Evolutionary conservation across 805 yeast genomes (phyloP), one percentile per base, ranked within the genome.

Genomic region (Candida chauliodis): DNA sequence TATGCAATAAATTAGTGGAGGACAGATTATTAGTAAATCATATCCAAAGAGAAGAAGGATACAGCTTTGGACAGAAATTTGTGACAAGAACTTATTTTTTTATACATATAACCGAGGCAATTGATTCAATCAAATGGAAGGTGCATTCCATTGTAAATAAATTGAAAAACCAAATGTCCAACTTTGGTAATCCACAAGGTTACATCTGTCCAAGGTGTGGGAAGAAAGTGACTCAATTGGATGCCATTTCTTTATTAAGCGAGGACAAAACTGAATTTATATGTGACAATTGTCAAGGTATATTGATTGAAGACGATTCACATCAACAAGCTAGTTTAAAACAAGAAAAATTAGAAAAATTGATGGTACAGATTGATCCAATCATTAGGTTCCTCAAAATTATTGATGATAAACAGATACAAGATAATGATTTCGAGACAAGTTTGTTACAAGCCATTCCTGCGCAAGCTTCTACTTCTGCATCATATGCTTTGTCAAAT

Each of bases 41-140:
- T 45, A 73, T 73, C 21, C 93, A 84, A 55, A 78, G 84, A 59
- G 64, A 58, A 46, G 70, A 62, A 31, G 63, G 58, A 46, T 72
- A 75, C 16, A 63, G 58, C 47, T 73, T 75, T 17, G 84, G 78
- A 40, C 76, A 59, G 44, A 71, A 96, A 45, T 76, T 83, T 40
- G 79, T 81, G 33, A 75, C 81, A 18, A 75, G 90, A 50, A 84
- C 91, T 2, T 88, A 88, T 52, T 93, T 83, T 63, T 93, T 77
- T 59, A 81, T 91, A 38, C 96, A 88, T 55, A 79, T 77, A 56
- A 87, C 96, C 2, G 95, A 89, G 58, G 95, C 98, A 0, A 86
- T 93, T 28, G 99, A 93, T 63, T 79, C 96, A 3, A 79, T 93
- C 56, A 93, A 93, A 61, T 93, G 98, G 98, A 89, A 90, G 55